Evolutionary conservation across 345 rosid genomes (phyloP).

Genomic region (Mercurialis annua): DNA sequence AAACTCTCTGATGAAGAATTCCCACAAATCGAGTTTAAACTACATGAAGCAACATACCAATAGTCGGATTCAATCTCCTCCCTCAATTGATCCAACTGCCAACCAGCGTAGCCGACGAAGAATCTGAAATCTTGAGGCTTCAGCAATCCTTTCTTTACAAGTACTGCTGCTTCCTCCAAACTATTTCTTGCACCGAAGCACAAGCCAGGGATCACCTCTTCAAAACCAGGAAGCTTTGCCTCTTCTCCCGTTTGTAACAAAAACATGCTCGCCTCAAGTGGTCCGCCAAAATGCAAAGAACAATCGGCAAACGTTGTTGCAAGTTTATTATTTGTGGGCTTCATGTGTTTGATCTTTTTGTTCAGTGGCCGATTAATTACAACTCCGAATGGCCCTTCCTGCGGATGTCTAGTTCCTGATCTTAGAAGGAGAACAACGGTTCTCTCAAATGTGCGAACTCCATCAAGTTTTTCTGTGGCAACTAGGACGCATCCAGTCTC

Average conservation of each 20-base stretch:
- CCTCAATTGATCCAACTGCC: slow-evolving; percentile 88
- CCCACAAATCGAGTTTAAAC: slow-evolving; percentile 65
- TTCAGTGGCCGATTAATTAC: slow-evolving; percentile 85
- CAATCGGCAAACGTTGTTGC: slow-evolving; percentile 81
- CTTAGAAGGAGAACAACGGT: slow-evolving; percentile 88
- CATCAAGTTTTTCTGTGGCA: slow-evolving; percentile 93
- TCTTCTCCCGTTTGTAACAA: slow-evolving; percentile 51
- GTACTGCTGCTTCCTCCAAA: slow-evolving; percentile 73
- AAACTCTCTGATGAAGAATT: slow-evolving; percentile 52
- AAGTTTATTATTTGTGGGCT: slow-evolving; percentile 63
- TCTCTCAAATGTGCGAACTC: slow-evolving; percentile 72
- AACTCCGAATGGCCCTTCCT: slow-evolving; percentile 88
- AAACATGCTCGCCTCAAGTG: slow-evolving; percentile 86
- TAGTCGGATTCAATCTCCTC: slow-evolving; percentile 78
- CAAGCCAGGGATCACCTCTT: slow-evolving; percentile 78
- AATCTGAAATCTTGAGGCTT: slow-evolving; percentile 81
- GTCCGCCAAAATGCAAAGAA: slow-evolving; percentile 82
- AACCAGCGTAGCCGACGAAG: slow-evolving; percentile 88
- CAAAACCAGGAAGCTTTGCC: slow-evolving; percentile 58
- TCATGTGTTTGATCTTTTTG: slow-evolving; percentile 72
- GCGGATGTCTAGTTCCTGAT: slow-evolving; percentile 79
- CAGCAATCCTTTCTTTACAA: slow-evolving; percentile 70
- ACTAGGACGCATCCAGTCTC: slow-evolving; percentile 94
- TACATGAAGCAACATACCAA: slow-evolving; percentile 87
- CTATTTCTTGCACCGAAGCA: slow-evolving; percentile 75